Conservation (phyloP, 176 grass and related monocot genomes). For the Triticum dicoccoides region DNA sequence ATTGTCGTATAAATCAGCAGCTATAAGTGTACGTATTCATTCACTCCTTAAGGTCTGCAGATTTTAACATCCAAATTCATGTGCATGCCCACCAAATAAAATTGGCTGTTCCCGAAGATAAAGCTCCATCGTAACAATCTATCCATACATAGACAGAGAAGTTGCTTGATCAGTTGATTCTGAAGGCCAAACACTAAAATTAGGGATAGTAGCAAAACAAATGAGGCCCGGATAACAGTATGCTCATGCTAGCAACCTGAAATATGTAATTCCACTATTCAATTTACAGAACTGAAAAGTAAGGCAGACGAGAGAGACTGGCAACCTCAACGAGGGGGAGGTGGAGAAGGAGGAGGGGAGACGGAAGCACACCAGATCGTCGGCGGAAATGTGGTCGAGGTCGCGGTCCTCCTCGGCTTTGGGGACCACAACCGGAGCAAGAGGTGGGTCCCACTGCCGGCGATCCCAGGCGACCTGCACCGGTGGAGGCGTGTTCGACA, state of each 20-base stretch:
- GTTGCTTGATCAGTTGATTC: neutral
- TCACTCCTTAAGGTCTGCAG: neutral
- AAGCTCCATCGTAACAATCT: neutral
- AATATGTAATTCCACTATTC: neutral
- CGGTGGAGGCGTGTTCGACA: neutral
- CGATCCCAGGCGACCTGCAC: neutral
- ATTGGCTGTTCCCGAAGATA: neutral
- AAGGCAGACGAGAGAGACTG: neutral
- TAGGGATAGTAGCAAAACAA: neutral
- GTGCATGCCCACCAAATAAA: neutral
- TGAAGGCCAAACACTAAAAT: neutral
- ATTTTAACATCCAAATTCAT: neutral
- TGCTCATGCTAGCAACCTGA: neutral
- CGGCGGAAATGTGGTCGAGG: neutral
- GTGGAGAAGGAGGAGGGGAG: neutral
- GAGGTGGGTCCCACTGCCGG: neutral
- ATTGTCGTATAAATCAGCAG: neutral
- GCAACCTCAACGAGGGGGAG: neutral
- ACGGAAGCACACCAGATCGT: slow-evolving; percentile 31
- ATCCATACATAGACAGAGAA: neutral
- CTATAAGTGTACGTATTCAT: neutral
- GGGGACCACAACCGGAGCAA: neutral
- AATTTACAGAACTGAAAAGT: neutral
- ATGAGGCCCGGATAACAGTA: neutral
- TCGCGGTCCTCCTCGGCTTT: slow-evolving; percentile 19